Conservation (phyloP, 257 asterid genomes). For the Penstemon eatonii region DNA sequence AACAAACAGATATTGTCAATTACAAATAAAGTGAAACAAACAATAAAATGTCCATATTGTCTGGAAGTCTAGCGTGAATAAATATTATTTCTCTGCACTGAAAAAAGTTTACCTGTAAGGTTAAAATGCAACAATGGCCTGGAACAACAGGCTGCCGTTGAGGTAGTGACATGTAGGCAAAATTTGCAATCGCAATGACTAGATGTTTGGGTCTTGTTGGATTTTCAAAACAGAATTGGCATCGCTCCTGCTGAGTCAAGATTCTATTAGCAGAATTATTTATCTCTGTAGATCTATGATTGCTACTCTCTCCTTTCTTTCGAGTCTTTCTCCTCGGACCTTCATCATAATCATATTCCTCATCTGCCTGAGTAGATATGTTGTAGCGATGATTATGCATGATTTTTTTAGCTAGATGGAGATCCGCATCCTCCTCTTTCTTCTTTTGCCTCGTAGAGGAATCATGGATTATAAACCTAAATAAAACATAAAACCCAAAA, state of each 20-base stretch:
- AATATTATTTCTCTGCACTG: background rate
- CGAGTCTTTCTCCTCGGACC: constrained; percentile 67
- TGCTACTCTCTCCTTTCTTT: constrained; percentile 54
- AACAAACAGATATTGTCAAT: too few species aligned
- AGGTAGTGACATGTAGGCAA: constrained; percentile 77
- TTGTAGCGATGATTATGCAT: constrained; percentile 59
- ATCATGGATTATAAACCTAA: constrained; percentile 68
- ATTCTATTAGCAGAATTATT: constrained; percentile 56
- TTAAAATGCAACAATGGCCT: constrained; percentile 86
- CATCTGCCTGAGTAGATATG: constrained; percentile 71
- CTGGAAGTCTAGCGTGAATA: background rate
- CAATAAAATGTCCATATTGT: background rate
- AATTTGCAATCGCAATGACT: constrained; percentile 80
- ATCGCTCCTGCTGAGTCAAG: constrained; percentile 83
- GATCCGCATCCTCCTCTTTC: constrained; percentile 80
- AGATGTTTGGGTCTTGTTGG: constrained; percentile 87
- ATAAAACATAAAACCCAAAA: constrained; percentile 19
- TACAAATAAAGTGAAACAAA: background rate
- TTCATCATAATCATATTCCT: constrained; percentile 89
- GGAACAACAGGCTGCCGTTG: constrained; percentile 72
- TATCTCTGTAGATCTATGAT: constrained; percentile 46
- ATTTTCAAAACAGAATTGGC: constrained; percentile 88
- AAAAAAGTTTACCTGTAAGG: constrained; percentile 69
- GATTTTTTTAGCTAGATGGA: constrained; percentile 81
- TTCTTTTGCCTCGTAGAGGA: constrained; percentile 59